These are phyloP conservation scores for Leishmania braziliensis DNA, from an alignment of 208 protist species.

Conservation along the genomic window DNA sequence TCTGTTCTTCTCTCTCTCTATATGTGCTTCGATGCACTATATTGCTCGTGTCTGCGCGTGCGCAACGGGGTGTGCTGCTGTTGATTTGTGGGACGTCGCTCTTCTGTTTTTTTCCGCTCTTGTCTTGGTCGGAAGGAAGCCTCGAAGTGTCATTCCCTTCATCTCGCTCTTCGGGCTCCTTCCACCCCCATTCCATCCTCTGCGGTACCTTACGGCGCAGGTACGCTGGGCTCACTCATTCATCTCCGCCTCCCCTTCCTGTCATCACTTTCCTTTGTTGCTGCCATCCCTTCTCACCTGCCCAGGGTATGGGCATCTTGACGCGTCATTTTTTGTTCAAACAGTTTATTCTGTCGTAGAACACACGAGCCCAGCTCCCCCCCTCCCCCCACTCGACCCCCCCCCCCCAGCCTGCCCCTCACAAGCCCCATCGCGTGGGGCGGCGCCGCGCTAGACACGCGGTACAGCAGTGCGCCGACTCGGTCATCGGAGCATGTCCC, in stretches of 20 bases:
- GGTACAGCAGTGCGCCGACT: not conserved
- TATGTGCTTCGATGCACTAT: conserved; percentile 35
- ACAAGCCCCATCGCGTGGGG: not conserved
- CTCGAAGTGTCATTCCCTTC: not conserved
- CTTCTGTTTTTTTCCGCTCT: not conserved
- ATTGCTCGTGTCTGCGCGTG: not conserved
- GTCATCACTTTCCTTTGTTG: not conserved
- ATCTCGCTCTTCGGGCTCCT: too few species aligned
- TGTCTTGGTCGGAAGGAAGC: not conserved
- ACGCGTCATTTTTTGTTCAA: too few species aligned
- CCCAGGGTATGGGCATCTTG: not conserved
- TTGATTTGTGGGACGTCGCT: not conserved
- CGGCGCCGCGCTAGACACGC: not conserved
- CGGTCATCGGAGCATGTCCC: not conserved
- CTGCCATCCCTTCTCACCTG: not conserved
- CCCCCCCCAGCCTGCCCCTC: not conserved
- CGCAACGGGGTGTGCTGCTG: not conserved
- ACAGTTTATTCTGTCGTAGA: not conserved
- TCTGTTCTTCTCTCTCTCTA: not conserved
- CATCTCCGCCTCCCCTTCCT: conserved; percentile 64
- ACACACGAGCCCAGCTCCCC: not conserved
- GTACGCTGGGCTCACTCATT: conserved; percentile 4
- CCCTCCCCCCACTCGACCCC: not conserved
- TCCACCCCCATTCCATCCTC: not conserved
- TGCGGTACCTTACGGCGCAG: not conserved